A percentile compares a stretch with the other conserved stretches of the same genome.
Conservation (phyloP, 2,329 filamentous ascomycete species). For the Verticillium isaacii region DNA sequence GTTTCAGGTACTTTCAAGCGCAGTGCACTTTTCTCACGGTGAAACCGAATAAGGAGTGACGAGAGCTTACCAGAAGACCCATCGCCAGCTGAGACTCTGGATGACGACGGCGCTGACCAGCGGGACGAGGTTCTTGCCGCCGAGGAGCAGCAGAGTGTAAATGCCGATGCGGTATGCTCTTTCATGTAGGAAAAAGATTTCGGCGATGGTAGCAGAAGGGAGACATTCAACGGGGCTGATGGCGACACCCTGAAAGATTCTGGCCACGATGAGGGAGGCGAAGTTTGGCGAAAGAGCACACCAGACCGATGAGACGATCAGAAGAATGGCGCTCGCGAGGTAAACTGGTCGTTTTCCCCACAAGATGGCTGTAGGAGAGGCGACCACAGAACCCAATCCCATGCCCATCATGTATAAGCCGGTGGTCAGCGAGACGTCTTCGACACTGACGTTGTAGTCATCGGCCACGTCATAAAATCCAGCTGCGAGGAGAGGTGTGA, state of each 20-base stretch:
- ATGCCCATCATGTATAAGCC: conserved; percentile 93
- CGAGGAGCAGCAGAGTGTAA: conserved; percentile 82
- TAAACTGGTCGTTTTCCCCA: conserved; percentile 91
- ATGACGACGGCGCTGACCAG: conserved; percentile 84
- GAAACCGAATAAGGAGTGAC: background rate
- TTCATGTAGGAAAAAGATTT: conserved; percentile 95
- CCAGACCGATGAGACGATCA: conserved; percentile 75
- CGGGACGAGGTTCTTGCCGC: conserved; percentile 87
- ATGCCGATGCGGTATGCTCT: conserved; percentile 89
- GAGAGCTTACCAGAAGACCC: conserved; percentile 73
- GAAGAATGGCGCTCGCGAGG: conserved; percentile 70
- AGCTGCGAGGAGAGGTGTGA: conserved; percentile 84
- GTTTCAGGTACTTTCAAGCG: background rate
- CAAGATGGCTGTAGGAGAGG: conserved; percentile 85
- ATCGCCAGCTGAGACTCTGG: conserved; percentile 73
- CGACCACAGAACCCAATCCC: conserved; percentile 76
- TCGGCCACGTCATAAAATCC: conserved; percentile 78
- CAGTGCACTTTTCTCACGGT: no score
- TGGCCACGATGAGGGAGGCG: conserved; percentile 70
- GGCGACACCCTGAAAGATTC: conserved; percentile 82
- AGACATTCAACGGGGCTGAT: conserved; percentile 90
- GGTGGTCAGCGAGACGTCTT: conserved; percentile 78
- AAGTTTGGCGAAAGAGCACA: conserved; percentile 81
- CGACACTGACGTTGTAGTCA: conserved; percentile 59
- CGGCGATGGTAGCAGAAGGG: conserved; percentile 88